phyloP scores from a whole-genome alignment of 2,329 filamentous ascomycete species.

The Chrysosporium queenslandicum region DNA sequence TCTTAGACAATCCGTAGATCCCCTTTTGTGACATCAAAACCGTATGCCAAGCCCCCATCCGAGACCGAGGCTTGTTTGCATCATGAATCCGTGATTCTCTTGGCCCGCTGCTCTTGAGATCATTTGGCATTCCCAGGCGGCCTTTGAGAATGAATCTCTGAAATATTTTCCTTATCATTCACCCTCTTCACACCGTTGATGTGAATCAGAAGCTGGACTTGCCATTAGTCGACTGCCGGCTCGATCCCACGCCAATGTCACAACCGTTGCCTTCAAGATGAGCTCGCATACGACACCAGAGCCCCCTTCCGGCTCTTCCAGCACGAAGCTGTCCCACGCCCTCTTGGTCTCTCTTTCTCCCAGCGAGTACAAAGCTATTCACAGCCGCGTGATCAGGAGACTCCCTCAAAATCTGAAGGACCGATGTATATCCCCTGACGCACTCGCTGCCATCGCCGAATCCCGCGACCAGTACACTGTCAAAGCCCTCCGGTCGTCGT shows the following conservation, averaged over 20 bases:
- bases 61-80: neutral
- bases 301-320: slow-evolving; percentile 2
- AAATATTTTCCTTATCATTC: neutral
- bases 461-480: slow-evolving; percentile 57
- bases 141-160: too few relatives aligned
- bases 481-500: slow-evolving; percentile 57
- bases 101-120: neutral
- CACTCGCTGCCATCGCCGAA: slow-evolving; percentile 43
- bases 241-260: neutral
- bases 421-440: slow-evolving; percentile 41
- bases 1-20: too few relatives aligned
- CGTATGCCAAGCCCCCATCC: neutral
- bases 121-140: too few relatives aligned
- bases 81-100: neutral
- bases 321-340: slow-evolving; percentile 58
- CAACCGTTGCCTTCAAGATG: slow-evolving; percentile 2
- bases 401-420: slow-evolving; percentile 50
- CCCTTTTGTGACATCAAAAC: too few relatives aligned
- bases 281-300: slow-evolving; percentile 6
- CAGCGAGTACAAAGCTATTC: slow-evolving; percentile 74
- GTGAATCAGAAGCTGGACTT: neutral
- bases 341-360: slow-evolving; percentile 75
- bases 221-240: neutral
- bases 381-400: slow-evolving; percentile 70
- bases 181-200: neutral